Evolutionary conservation across 768 basidiomycete genomes (phyloP), one percentile per base, ranked within the genome.

Genomic region (Saitozyma sp.): DNA sequence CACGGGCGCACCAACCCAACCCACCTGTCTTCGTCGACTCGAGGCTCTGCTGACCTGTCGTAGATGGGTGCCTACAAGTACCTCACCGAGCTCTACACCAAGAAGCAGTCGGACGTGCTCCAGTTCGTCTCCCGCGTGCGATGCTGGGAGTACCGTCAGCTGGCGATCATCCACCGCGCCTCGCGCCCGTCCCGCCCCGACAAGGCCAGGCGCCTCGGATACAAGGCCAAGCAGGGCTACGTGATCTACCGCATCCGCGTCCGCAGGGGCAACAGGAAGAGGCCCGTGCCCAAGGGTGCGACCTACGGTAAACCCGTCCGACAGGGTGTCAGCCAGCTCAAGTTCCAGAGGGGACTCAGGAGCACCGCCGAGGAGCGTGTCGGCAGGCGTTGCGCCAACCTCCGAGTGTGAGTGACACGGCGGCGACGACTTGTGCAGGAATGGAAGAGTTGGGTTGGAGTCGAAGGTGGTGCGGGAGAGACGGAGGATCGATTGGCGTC

Each of bases 151-250:
- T 96, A 93, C 84, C 90, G 96, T 70, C 96, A 99, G 81, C 83
- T 98, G 77, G 92, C 96, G 75, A 92, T 99, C 71, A 91, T 97
- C 79, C 95, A 98, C 84, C 90, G 96, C 74, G 95, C 94, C 51
- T 93, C 94, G 68, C 91, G 95, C 65, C 95, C 96, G 52, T 97
- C 95, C 52, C 90, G 96, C 78, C 96, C 96, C 59, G 96, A 99
- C 85, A 99, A 97, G 85, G 96, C 96, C 67, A 90, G 96, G 80
- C 89, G 94, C 69, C 84, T 99, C 66, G 96, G 96, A 54, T 99
- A 98, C 88, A 99, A 97, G 85, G 93, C 96, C 80, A 99, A 99
- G 86, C 96, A 99, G 83, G 96, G 96, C 75, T 99, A 92, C 80
- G 89, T 98, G 69, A 82, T 99, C 83, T 99, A 99, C 84, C 91